Evolutionary conservation across 2,329 filamentous ascomycete species (phyloP).

Genomic region (Penicillium sp.): DNA sequence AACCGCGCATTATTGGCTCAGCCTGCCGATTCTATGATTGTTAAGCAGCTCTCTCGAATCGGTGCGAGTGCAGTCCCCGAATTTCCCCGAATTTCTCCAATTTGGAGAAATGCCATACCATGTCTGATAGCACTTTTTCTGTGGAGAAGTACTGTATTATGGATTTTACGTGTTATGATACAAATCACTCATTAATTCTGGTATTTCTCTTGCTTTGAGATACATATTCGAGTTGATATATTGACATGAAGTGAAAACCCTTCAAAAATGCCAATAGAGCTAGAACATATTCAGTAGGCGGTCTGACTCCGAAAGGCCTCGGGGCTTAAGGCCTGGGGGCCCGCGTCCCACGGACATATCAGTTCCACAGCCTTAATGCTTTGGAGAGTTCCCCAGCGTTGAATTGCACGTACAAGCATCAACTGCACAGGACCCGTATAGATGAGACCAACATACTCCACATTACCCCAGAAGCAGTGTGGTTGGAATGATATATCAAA

Average conservation of each 20-base stretch:
- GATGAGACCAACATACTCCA: not conserved
- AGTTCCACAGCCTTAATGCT: not conserved
- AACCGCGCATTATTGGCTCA: not conserved
- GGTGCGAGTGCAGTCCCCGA: not conserved
- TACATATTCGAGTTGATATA: not conserved
- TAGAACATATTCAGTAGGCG: not conserved
- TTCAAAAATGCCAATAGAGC: not conserved
- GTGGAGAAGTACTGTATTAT: not conserved
- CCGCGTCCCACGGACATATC: not conserved
- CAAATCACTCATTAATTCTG: too few species aligned
- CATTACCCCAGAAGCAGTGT: not conserved
- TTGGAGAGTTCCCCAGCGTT: too few species aligned
- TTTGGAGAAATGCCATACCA: not conserved
- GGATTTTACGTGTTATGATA: not conserved
- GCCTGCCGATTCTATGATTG: not conserved
- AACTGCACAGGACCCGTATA: not conserved
- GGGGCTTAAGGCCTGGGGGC: too few species aligned
- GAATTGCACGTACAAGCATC: not conserved
- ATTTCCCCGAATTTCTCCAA: not conserved
- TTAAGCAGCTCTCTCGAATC: not conserved
- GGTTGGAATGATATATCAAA: not conserved
- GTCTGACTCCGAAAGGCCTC: not conserved
- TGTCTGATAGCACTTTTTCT: not conserved
- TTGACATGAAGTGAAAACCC: not conserved
- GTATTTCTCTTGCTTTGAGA: not conserved